Evolutionary conservation across 805 yeast species (phyloP).

Genomic region (Lachancea nothofagi): DNA sequence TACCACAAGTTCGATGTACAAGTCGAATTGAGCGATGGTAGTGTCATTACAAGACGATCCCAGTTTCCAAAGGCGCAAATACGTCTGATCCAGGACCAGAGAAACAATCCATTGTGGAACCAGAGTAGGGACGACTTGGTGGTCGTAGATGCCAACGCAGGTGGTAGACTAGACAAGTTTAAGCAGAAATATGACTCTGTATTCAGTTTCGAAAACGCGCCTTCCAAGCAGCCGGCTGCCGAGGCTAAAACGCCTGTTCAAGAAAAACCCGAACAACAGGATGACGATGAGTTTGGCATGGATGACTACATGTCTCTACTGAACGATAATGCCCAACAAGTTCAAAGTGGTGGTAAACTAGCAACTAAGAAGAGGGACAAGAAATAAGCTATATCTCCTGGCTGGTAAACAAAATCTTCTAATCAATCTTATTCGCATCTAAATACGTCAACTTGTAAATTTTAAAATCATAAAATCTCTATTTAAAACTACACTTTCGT

Average conservation of each 20-base stretch:
- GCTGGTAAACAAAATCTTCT: not conserved
- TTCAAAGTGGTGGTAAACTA: constrained; percentile 30
- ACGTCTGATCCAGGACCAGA: constrained; percentile 81
- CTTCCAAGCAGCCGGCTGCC: constrained; percentile 9
- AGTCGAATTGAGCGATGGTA: constrained; percentile 93
- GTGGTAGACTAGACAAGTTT: constrained; percentile 74
- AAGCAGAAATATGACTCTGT: constrained; percentile 54
- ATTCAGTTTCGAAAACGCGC: constrained; percentile 37
- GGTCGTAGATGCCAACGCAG: constrained; percentile 72
- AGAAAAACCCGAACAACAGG: constrained; percentile 9
- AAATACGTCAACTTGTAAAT: not conserved
- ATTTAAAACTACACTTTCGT: not conserved
- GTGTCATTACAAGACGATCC: constrained; percentile 75
- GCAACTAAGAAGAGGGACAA: constrained; percentile 28
- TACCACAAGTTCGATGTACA: constrained; percentile 83
- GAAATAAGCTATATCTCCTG: constrained; percentile 13
- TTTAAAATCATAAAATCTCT: too few relatives aligned
- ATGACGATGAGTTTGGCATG: constrained; percentile 23
- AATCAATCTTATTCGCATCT: not conserved
- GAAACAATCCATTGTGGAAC: constrained; percentile 85
- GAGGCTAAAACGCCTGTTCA: constrained; percentile 10
- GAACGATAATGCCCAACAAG: constrained; percentile 27
- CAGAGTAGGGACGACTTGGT: constrained; percentile 73
- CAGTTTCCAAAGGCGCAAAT: constrained; percentile 85
- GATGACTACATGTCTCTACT: constrained; percentile 32